Evolutionary conservation across 1,139 yeast genomes (phyloP), one percentile per base, ranked within the genome.

Genomic region (Yamadazyma sp.): DNA sequence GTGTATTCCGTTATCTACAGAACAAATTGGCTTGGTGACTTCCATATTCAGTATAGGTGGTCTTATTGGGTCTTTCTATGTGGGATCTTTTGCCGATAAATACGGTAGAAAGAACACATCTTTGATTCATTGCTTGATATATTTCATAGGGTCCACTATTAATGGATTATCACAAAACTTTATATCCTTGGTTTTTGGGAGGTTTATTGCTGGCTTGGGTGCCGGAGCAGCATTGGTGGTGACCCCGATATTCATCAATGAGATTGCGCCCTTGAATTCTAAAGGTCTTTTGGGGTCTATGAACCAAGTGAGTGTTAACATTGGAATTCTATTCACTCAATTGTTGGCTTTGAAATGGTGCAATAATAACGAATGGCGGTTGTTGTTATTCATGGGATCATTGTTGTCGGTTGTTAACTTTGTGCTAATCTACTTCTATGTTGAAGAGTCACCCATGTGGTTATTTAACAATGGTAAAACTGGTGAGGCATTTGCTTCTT

Each of bases 371-470:
- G 67, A 75, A 29, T 92, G 97, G 97, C 71, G 97, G 47, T 64
- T 59, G 41, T 70, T 92, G 18, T 63, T 92, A 35, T 61, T 77
- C 15, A 61, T 72, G 35, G 96, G 89, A 0, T 70, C 77, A 1
- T 45, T 71, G 0, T 49, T 87, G 21, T 86, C 87, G 1, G 38
- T 68, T 0, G 38, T 53, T 4, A 79, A 82, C 51, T 63, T 80
- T 3, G 39, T 73, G 0, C 54, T 74, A 11, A 62, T 66, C 7
- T 40, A 75, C 23, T 48, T 71, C 2, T 62, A 67, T 32, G 70
- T 80, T n/a, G 78, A 75, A 17, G 97, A 90, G 57, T 82, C 94
- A 1, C 97, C 97, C 2, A 77, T 82, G 57, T 90, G 97, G 97
- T 66, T 87, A 24, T 61, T 67, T 6, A 56, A 56, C 42, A 62